phyloP scores from a whole-genome alignment of 1,284 basidiomycete genomes.

The Cystobasidium sp. region DNA sequence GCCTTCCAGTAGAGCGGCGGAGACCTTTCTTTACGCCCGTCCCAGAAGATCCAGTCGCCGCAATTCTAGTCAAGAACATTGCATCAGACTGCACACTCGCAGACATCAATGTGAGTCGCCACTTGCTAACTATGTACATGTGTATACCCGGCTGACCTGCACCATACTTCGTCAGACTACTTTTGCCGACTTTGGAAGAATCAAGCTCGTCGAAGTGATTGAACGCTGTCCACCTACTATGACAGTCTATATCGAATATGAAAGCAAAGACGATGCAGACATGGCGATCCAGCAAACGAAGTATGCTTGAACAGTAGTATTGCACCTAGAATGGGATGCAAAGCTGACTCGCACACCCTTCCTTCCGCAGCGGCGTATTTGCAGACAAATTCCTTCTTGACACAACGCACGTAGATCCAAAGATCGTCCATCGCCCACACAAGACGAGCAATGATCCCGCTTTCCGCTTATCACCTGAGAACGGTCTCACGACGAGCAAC shows the following conservation, averaged over 20 bases:
- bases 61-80: slow-evolving; percentile 22
- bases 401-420: slow-evolving; percentile 14
- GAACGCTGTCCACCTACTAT: slow-evolving; percentile 24
- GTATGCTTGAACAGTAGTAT: not conserved
- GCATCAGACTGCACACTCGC: slow-evolving; percentile 15
- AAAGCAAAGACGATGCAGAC: slow-evolving; percentile 29
- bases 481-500: slow-evolving; percentile 14
- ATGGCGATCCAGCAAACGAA: slow-evolving; percentile 21
- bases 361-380: slow-evolving; percentile 23
- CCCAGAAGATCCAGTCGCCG: slow-evolving; percentile 34
- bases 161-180: slow-evolving; percentile 9
- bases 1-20: slow-evolving; percentile 25
- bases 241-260: slow-evolving; percentile 11
- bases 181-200: slow-evolving; percentile 26
- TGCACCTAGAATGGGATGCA: not conserved
- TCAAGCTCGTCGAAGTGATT: slow-evolving; percentile 31
- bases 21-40: slow-evolving; percentile 39
- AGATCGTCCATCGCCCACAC: slow-evolving; percentile 21
- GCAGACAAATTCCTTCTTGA: slow-evolving; percentile 21
- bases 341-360: not conserved
- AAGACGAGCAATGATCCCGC: slow-evolving; percentile 13
- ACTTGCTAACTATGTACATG: not conserved
- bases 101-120: slow-evolving; percentile 28
- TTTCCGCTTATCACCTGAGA: slow-evolving; percentile 5
- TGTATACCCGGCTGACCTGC: not conserved